A percentile compares a stretch with the other conserved stretches of the same genome.
These are phyloP conservation scores for Dispira parvispora DNA, from an alignment of 192 early-diverging fungal genomes.

Conservation along the genomic window DNA sequence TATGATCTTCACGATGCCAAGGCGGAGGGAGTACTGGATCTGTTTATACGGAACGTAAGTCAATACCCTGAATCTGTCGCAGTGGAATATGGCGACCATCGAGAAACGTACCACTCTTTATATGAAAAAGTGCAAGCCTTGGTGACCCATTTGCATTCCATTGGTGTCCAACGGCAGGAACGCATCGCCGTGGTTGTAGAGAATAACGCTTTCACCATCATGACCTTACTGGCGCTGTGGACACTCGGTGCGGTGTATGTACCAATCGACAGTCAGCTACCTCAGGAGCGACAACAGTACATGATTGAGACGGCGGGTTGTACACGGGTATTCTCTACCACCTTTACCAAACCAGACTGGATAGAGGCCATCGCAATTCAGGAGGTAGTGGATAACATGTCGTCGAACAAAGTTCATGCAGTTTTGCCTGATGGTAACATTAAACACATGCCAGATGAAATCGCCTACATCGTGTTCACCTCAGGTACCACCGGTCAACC, in stretches of 20 bases:
- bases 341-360: background rate
- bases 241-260: conserved; percentile 1
- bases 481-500: conserved; percentile 22
- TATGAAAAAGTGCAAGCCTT: no score
- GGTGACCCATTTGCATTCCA: no score
- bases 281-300: conserved; percentile 4
- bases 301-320: background rate
- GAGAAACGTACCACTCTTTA: no score
- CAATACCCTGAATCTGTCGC: no score
- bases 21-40: no score
- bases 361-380: background rate
- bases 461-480: conserved; percentile 12
- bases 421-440: background rate
- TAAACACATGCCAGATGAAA: background rate
- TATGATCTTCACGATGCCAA: no score
- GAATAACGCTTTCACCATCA: background rate
- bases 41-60: no score
- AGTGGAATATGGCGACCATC: no score
- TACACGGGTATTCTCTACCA: background rate
- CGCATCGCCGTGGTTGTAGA: background rate
- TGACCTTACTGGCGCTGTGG: background rate
- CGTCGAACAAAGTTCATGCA: background rate
- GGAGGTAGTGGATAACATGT: background rate
- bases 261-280: background rate
- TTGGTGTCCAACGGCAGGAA: conserved; percentile 1